Evolutionary conservation across 495 filamentous ascomycete species (phyloP).

Genomic region (Penicillium bovifimosum): DNA sequence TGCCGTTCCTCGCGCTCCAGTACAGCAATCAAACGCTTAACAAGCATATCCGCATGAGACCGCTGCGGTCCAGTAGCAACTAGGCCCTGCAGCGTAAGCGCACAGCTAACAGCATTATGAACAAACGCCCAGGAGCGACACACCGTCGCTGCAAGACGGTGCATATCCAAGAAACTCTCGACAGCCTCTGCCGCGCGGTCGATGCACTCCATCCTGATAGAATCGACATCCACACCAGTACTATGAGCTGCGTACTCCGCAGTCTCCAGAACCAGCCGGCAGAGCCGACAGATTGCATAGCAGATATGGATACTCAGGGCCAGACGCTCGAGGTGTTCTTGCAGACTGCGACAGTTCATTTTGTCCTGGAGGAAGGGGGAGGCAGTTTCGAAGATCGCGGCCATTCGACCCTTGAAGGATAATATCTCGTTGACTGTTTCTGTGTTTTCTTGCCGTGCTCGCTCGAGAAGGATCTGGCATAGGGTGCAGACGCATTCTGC

Average conservation of each 20-base stretch:
- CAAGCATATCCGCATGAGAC: background rate
- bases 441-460: background rate
- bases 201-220: background rate
- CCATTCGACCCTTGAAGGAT: slow-evolving; percentile 33
- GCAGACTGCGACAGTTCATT: slow-evolving; percentile 30
- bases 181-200: background rate
- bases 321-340: slow-evolving; percentile 46
- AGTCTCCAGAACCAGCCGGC: slow-evolving; percentile 7
- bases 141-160: slow-evolving; percentile 12
- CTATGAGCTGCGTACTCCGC: background rate
- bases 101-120: slow-evolving; percentile 23
- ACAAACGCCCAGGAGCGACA: slow-evolving; percentile 23
- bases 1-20: slow-evolving; percentile 15
- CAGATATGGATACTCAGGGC: slow-evolving; percentile 27
- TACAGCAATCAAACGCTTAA: slow-evolving; percentile 11
- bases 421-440: slow-evolving; percentile 13
- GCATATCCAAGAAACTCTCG: slow-evolving; percentile 18
- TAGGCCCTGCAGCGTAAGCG: slow-evolving; percentile 14
- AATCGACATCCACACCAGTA: background rate
- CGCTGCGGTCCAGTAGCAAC: background rate
- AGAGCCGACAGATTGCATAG: slow-evolving; percentile 18
- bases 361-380: slow-evolving; percentile 40
- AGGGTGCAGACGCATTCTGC: slow-evolving; percentile 27
- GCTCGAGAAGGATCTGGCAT: slow-evolving; percentile 34
- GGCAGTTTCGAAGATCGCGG: slow-evolving; percentile 36